Evolutionary conservation across 805 yeast species (phyloP).

Genomic region (Jamesozyma lodderae): DNA sequence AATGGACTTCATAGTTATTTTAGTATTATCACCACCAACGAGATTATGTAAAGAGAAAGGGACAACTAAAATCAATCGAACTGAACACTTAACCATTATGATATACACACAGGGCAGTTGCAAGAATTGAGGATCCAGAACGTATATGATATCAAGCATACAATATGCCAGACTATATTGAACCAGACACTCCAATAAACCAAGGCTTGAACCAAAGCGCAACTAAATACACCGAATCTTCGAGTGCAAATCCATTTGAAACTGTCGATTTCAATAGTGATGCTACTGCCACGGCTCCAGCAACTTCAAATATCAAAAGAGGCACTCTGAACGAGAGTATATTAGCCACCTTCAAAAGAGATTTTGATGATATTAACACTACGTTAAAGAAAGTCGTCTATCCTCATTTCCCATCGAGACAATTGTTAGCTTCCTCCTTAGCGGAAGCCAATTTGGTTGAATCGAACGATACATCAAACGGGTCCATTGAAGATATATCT

Average conservation of each 20-base stretch:
- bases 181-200: constrained; percentile 11
- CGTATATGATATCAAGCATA: too few species aligned
- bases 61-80: too few species aligned
- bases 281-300: too few species aligned
- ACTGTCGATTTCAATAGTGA: background rate
- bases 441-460: background rate
- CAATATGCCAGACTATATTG: constrained; percentile 27
- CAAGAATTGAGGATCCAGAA: too few species aligned
- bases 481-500: constrained; percentile 7
- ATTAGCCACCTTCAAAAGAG: constrained; percentile 24
- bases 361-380: constrained; percentile 23
- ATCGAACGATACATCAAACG: background rate
- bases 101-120: too few species aligned
- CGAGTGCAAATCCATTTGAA: constrained; percentile 3
- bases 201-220: constrained; percentile 1
- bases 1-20: too few species aligned
- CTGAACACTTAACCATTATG: too few species aligned
- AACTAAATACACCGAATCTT: background rate
- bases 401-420: constrained; percentile 23
- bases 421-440: constrained; percentile 4
- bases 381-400: constrained; percentile 29
- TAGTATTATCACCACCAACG: too few species aligned
- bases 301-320: constrained; percentile 7
- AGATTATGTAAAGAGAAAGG: too few species aligned
- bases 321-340: constrained; percentile 30